Base-by-base conservation (phyloP, 495 filamentous ascomycete genomes). In the Melanomma pulvis-pyrius region DNA sequence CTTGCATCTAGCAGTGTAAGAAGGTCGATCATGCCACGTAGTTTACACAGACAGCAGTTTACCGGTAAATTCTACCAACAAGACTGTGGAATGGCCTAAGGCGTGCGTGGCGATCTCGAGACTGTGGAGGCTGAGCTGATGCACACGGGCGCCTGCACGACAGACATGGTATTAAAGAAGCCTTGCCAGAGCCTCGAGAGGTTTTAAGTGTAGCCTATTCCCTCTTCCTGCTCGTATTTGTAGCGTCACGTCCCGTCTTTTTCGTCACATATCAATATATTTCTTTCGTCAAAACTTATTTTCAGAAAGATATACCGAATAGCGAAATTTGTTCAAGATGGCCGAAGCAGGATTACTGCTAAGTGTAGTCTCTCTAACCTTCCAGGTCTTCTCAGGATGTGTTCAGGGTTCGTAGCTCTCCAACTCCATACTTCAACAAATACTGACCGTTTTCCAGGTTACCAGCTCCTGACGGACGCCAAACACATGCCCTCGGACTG, bases 381-480 rank as follows among this genome's bases (percentile, higher is more conserved):
- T 74, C 24, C 72, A 74, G 50, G 70, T 74, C 56, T 74, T 74
- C 32, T 74, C 72, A 36, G 70, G 69, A 59, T 69, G 65, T 63
- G 63, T 74, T 21, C 50, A 71, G 55, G 71, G 71, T 69, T 4
- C 13, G 68, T 56, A 28, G 13, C 12, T 32, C 25, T 21, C 9
- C 2, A 12, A 24, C 44, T 12, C 9, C 26, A 48, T 49, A 21
- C 49, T 3, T 15, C 21, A 7, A 32, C 29, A 3, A 1, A n/a
- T 36, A 19, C 48, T 61, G 26, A 61, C 19, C 13, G 6, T 22
- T 62, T 50, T 36, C 22, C 19, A 73, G 72, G 72, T 22, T 74
- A 74, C 50, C 69, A 74, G 55, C 69, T 74, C 44, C 51, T 74
- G 2, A 68, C 72, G 0, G 72, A 74, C 54, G 72, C 72, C 19